These are phyloP conservation scores for Cicer pinnatifidum DNA, from an alignment of 306 rosid genomes.

Conservation along the genomic window DNA sequence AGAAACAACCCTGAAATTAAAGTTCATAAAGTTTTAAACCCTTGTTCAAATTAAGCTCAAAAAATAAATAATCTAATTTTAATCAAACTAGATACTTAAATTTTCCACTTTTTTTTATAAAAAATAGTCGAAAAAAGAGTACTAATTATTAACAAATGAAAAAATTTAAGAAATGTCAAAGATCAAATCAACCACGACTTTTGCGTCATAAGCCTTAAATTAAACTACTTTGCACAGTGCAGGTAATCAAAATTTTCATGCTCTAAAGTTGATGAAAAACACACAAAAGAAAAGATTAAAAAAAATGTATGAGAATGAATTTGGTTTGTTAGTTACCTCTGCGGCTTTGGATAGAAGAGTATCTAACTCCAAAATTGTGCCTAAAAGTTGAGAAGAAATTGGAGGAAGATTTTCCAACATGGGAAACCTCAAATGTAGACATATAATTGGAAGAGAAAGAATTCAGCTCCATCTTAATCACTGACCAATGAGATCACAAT, in stretches of 20 bases:
- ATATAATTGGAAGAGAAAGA: constrained; percentile 53
- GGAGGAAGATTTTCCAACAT: constrained; percentile 46
- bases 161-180: background rate
- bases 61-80: no score
- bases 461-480: constrained; percentile 62
- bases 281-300: background rate
- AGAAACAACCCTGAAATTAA: constrained; percentile 57
- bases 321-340: constrained; percentile 55
- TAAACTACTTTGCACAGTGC: no score
- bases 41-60: background rate
- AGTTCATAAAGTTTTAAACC: background rate
- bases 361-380: constrained; percentile 47
- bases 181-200: constrained; percentile 17
- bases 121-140: background rate
- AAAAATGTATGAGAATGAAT: background rate
- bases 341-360: constrained; percentile 50
- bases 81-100: no score
- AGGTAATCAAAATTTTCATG: no score
- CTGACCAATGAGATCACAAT: constrained; percentile 31
- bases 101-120: background rate
- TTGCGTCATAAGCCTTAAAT: no score
- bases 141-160: background rate
- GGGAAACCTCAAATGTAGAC: constrained; percentile 55
- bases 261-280: background rate
- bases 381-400: constrained; percentile 47